Evolutionary conservation across 441 rosid genomes (phyloP).

Genomic region (Manihot esculenta): DNA sequence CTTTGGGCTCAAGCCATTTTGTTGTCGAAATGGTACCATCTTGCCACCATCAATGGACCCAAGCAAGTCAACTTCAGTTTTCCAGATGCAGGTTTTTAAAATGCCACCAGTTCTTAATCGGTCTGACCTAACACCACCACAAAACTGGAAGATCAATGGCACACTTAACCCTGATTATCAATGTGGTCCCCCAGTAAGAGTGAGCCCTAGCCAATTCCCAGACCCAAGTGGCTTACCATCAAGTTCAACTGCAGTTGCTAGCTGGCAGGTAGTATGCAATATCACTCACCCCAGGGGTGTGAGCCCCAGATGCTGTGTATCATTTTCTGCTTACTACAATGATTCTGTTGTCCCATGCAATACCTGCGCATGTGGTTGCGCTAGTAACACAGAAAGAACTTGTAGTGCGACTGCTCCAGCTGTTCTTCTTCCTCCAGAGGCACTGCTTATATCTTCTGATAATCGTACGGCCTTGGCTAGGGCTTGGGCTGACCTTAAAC

Average conservation of each 20-base stretch:
- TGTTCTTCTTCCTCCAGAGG: conserved; percentile 70
- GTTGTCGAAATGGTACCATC: conserved; percentile 89
- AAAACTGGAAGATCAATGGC: conserved; percentile 81
- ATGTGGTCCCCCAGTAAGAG: conserved; percentile 82
- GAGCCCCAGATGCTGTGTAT: conserved; percentile 75
- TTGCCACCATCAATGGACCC: conserved; percentile 82
- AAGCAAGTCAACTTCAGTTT: conserved; percentile 66
- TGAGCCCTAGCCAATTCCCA: conserved; percentile 63
- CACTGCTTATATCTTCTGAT: conserved; percentile 75
- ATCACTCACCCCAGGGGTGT: conserved; percentile 61
- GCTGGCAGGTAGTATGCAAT: conserved; percentile 97
- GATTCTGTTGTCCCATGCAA: conserved; percentile 84
- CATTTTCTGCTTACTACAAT: conserved; percentile 90
- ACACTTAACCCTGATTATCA: conserved; percentile 71
- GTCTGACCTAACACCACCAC: conserved; percentile 67
- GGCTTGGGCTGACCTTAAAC: conserved; percentile 75
- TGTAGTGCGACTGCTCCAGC: conserved; percentile 75
- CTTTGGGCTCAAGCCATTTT: conserved; percentile 64
- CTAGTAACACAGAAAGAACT: conserved; percentile 41
- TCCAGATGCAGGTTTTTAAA: conserved; percentile 80
- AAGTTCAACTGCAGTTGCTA: conserved; percentile 61
- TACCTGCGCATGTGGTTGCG: conserved; percentile 89
- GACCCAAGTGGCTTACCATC: conserved; percentile 63
- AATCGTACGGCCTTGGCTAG: conserved; percentile 55
- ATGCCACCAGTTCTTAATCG: conserved; percentile 88